A percentile compares a stretch with the other conserved stretches of the same genome.
These are phyloP conservation scores for Yamagishiella unicocca DNA, from an alignment of 139 green algal genomes.

Conservation along the genomic window DNA sequence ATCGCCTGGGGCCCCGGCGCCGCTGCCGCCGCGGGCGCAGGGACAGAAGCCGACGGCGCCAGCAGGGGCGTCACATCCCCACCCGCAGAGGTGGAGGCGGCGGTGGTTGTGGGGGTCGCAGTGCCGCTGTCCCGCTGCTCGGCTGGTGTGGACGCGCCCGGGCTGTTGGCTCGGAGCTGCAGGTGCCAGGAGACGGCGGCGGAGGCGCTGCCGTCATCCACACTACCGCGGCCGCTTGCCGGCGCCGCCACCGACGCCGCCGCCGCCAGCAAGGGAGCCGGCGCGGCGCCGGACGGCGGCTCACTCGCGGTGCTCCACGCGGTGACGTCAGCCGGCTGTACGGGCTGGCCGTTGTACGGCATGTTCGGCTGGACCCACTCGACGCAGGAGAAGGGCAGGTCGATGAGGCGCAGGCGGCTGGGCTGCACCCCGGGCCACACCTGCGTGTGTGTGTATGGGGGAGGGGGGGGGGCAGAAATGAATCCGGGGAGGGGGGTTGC, in stretches of 20 bases:
- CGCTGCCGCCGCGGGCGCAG: neutral
- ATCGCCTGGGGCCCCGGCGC: neutral
- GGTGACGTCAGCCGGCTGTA: constrained; percentile 14
- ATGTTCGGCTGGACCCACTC: constrained; percentile 76
- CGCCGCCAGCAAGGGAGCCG: neutral
- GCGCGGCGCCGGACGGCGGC: neutral
- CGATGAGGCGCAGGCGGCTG: constrained; percentile 76
- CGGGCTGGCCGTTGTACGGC: constrained; percentile 5
- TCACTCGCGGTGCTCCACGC: neutral
- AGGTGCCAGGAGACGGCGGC: neutral
- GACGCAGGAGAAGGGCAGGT: constrained; percentile 84
- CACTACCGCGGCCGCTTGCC: neutral
- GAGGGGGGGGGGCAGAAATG: neutral
- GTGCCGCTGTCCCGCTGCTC: neutral
- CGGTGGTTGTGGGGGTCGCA: neutral
- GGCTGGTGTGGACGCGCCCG: too few species aligned
- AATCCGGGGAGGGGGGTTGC: neutral
- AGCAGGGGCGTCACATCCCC: neutral
- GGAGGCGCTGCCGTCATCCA: neutral
- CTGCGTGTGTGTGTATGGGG: constrained; percentile 29
- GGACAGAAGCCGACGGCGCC: neutral
- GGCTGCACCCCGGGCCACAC: constrained; percentile 51
- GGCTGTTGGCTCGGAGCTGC: neutral
- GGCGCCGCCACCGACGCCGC: neutral
- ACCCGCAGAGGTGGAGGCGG: neutral